Evolutionary conservation across 2,329 filamentous ascomycete genomes (phyloP), one percentile per base, ranked within the genome.

Genomic region (Arthrobotrys sinensis): DNA sequence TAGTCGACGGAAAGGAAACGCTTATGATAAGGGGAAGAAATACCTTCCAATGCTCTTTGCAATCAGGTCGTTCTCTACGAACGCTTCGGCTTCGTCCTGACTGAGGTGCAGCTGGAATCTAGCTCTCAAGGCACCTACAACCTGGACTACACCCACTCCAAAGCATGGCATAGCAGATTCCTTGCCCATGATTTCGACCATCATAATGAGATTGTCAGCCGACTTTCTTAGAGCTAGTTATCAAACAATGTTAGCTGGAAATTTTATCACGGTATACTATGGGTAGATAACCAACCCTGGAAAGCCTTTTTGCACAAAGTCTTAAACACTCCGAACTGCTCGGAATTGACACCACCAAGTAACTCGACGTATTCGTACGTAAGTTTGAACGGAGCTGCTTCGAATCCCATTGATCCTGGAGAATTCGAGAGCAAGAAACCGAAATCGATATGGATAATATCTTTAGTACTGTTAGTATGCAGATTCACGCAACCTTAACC

Each of bases 401-500:
- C 93, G 82, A 96, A 96, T 1, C 92, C 92, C 83, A 96, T 92
- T 7, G 90, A 92, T 0, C 93, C 93, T 0, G 93, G 93, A 0
- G 92, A 94, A 84, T 96, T 96, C 55, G 92, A 94, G 38, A 96
- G 87, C 92, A 96, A 95, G 83, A 96, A 96, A 69, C 93, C 93
- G 84, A 96, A 96, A 84, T 96, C 93, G 79, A 96, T 96, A 83
- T 96, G 93, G 78, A 96, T 90, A 71, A 95, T 94, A 83, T 96
- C 81, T 80, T 70, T 36, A 6, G 36, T 36, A 34, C 28, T 14
- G 7, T 65, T 48, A 70, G 34, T 40, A 43, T 36, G 62, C 40
- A 40, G 7, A 12, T 2, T 12, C 52, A 36, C 1, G 38, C 38
- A 32, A n/a, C 38, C n/a, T 40, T 38, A 5, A 62, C 19, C n/a